Base-by-base conservation (phyloP, 306 rosid species). In the Astragalus glycyphyllos region DNA sequence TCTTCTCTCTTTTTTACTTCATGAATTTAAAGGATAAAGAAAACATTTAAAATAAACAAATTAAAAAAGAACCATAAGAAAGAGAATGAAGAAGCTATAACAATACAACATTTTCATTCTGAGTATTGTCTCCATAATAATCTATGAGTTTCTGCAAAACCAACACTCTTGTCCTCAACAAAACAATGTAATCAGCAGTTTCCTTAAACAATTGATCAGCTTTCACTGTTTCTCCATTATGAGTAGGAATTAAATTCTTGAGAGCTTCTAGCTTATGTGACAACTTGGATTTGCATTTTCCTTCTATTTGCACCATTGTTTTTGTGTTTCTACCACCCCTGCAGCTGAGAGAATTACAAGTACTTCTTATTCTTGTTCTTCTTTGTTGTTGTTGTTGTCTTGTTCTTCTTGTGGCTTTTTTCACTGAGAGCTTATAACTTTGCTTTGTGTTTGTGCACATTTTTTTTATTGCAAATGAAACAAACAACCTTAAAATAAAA, bases 131-230 rank as follows among this genome's bases (percentile, higher is more conserved):
- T 58, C 90, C 96, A 58, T 94, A 88, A 74, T 38, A 77, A 68
- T 89, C 84, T 13, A 94, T 8, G 31, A 93, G 86, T 62, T 84
- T 90, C 89, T 94, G 96, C 75, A 94, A 82, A 76, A 94, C 13
- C 70, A 82, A 77, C 55, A 94, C 95, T 67, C 84, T 82, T 58
- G 90, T 80, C 77, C 81, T 66, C 31, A 94, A 67, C 37, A 80
- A 82, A 53, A 90, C 79, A 62, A 94, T 94, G 85, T 90, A 94
- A 45, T 93, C 95, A 10, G 98, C 98, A 8, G 98, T 89, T 74
- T 90, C 88, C 66, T 87, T 71, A 55, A 90, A 88, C 85, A 94
- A 68, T 8, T 77, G 80, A 37, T 94, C 97, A 5, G 92, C 61
- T 71, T 86, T 80, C 41, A 80, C 77, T 9, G 7, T 59, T 11